A percentile compares a stretch with the other conserved stretches of the same genome.
These are phyloP conservation scores for Castanea crenata DNA, from an alignment of 306 rosid genomes.

Conservation along the genomic window DNA sequence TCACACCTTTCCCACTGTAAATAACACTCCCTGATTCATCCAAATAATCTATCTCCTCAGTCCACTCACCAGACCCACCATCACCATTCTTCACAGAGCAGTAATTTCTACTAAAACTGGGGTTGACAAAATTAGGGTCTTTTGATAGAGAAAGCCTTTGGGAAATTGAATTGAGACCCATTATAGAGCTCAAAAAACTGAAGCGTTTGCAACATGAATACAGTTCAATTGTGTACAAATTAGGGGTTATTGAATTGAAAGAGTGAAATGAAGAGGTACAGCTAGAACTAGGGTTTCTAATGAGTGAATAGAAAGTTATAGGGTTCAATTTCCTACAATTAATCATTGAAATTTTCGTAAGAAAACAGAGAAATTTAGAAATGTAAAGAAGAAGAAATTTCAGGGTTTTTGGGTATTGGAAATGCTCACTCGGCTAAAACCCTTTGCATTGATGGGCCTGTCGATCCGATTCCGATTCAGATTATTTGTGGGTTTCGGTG, in stretches of 20 bases:
- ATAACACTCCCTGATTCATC: conserved; percentile 84
- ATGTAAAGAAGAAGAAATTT: not conserved
- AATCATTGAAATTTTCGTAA: conserved; percentile 33
- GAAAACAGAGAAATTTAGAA: not conserved
- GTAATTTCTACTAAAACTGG: conserved; percentile 36
- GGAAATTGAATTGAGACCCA: conserved; percentile 16
- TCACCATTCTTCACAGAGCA: conserved; percentile 34
- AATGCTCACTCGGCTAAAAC: too few species aligned
- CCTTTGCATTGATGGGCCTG: too few species aligned
- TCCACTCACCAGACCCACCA: conserved; percentile 53
- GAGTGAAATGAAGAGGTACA: too few species aligned
- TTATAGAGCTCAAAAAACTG: conserved; percentile 32
- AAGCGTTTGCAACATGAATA: conserved; percentile 7
- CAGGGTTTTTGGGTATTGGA: too few species aligned
- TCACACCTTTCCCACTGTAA: conserved; percentile 72
- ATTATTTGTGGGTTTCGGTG: too few species aligned
- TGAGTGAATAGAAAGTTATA: conserved; percentile 30
- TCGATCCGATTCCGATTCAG: too few species aligned
- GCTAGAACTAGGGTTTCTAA: too few species aligned
- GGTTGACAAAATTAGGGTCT: conserved; percentile 2
- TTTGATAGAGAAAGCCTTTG: not conserved
- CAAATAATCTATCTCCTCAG: conserved; percentile 85
- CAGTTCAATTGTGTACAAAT: not conserved
- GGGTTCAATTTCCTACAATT: conserved; percentile 31
- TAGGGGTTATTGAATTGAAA: not conserved